Evolutionary conservation across 2,329 filamentous ascomycete genomes (phyloP), one percentile per base, ranked within the genome.

Genomic region (Alternaria brassicicola): DNA sequence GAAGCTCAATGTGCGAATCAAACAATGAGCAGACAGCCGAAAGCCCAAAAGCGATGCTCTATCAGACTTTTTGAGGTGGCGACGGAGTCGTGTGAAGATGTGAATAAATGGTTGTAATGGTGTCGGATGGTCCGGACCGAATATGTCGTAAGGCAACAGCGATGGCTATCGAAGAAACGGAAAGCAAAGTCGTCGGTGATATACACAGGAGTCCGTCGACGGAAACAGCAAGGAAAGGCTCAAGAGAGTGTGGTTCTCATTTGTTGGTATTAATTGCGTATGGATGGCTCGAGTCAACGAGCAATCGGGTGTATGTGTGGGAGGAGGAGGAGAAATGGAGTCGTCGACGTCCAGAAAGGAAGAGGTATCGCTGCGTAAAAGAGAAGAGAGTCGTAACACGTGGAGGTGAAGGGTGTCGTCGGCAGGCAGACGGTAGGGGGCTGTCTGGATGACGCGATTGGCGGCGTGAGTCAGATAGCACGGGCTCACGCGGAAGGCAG

Each of bases 241-340:
- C 67, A 75, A 79, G 75, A 76, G 78, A 79, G 71, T 78, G 78
- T 79, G 66, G 68, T 77, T 72, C 73, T 78, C 78, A 80, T 78
- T 76, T 73, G 75, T 65, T 63, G 66, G 70, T 73, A 78, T 78
- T 77, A 78, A 73, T 71, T 73, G 65, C 67, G 64, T 75, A 73
- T 68, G 67, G 71, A 76, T 71, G 70, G 72, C 73, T 70, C 73
- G 75, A 64, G 62, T 76, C 75, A 77, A 76, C 75, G 76, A 77
- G 74, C 71, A 66, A 68, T 71, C 62, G 63, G 65, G 60, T 62
- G 64, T n/a, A n/a, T n/a, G n/a, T n/a, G n/a, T n/a, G n/a, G n/a
- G n/a, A n/a, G n/a, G 51, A 57, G 59, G 63, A 61, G 51, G 41
- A 31, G 45, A 28, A 41, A 35, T 68, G 63, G 70, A 66, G 65